Evolutionary conservation across 2,329 filamentous ascomycete genomes (phyloP), one percentile per base, ranked within the genome.

Genomic region (Colletotrichum scovillei): DNA sequence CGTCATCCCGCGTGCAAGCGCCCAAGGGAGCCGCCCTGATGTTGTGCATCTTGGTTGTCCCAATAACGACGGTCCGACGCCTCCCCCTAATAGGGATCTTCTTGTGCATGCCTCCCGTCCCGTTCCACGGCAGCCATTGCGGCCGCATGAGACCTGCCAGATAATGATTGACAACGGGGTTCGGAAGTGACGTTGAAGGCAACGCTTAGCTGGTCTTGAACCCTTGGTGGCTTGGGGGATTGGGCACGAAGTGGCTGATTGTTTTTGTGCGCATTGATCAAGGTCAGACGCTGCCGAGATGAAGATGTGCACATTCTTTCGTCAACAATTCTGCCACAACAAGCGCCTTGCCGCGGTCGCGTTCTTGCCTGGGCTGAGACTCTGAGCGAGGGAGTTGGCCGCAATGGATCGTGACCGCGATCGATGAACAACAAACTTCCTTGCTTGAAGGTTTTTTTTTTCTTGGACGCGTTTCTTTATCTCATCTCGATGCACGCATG

Each of bases 131-230:
- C 65, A 49, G 66, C 57, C 14, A 58, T 53, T 22, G 53, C 59
- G 42, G 58, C 59, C 32, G 42, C 60, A 28, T 57, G 60, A 73
- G 56, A 73, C 70, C 60, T 65, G 67, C 67, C 67, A 62, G 46
- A 73, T 65, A 57, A 62, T 30, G 67, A 73, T 73, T 9, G 70
- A 57, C 70, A 57, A 69, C 16, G 35, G 28, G 42, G 67, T 49
- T 70, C 55, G 59, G 24, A n/a, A 60, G 67, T 73, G 67, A 73
- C 70, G 70, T 73, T 67, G 58, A 70, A 49, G 58, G 66, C 69
- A 35, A 59, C 22, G 66, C 42, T 19, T 49, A 49, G 46, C 28
- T 42, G 46, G 35, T 65, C 22, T 35, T 60, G 67, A 73, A 70
- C 67, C 53, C 60, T 73, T 63, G 57, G 59, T 70, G 59, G 70